Percentiles rank a stretch among this genome's conserved stretches.
phyloP scores from a whole-genome alignment of 2,329 filamentous ascomycete species.

The Colletotrichum sojae region DNA sequence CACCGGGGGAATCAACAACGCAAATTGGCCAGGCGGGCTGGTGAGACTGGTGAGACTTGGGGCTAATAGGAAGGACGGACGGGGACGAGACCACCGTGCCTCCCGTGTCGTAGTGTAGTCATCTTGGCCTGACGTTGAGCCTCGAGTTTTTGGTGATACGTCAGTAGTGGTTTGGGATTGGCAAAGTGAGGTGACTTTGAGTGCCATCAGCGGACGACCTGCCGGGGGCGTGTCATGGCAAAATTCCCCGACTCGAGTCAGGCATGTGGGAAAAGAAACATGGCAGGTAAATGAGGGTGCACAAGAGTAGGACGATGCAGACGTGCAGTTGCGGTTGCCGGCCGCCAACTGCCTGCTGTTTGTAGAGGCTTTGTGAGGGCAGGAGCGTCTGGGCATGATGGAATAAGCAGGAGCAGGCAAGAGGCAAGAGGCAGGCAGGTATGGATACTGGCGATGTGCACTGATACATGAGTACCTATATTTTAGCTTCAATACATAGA shows the following conservation, averaged over 20 bases:
- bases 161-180: constrained; percentile 27
- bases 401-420: background rate
- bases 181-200: constrained; percentile 34
- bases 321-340: background rate
- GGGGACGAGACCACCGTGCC: constrained; percentile 7
- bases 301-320: constrained; percentile 14
- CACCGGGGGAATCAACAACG: background rate
- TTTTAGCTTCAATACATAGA: too few relatives aligned
- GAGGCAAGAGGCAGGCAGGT: background rate
- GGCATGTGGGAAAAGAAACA: constrained; percentile 13
- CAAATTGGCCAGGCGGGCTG: constrained; percentile 9
- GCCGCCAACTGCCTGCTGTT: background rate
- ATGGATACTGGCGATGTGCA: too few relatives aligned
- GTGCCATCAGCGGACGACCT: background rate
- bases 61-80: background rate
- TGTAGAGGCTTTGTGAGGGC: background rate
- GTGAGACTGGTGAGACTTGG: constrained; percentile 29
- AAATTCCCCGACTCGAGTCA: constrained; percentile 27
- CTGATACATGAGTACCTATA: too few relatives aligned
- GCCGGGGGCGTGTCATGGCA: constrained; percentile 4
- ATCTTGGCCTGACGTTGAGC: too few relatives aligned
- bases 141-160: constrained; percentile 15
- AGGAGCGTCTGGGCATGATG: background rate
- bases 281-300: background rate
- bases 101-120: background rate